Evolutionary conservation across 2,329 filamentous ascomycete species (phyloP).

Genomic region (Cladosporium sp.): DNA sequence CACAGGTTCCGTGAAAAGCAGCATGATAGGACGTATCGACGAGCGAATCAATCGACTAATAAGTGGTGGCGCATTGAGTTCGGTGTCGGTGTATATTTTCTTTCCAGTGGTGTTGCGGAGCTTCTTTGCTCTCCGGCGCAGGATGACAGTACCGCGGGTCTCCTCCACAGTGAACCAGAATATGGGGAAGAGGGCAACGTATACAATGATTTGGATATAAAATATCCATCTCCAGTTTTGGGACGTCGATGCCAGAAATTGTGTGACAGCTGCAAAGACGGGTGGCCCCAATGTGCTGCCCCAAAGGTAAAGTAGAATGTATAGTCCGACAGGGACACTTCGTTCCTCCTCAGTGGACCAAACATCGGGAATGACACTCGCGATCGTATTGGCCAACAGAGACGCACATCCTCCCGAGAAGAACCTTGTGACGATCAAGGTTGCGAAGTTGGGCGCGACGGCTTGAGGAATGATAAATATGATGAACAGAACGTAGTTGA

Average conservation of each 20-base stretch:
- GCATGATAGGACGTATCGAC: slow-evolving; percentile 39
- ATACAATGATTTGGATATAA: slow-evolving; percentile 47
- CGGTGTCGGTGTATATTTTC: slow-evolving; percentile 38
- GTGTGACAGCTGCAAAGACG: slow-evolving; percentile 39
- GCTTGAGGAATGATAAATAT: slow-evolving; percentile 45
- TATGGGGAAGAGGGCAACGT: slow-evolving; percentile 46
- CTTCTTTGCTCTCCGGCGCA: slow-evolving; percentile 41
- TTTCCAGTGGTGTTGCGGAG: slow-evolving; percentile 38
- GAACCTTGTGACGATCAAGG: slow-evolving; percentile 41
- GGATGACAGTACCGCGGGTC: slow-evolving; percentile 51
- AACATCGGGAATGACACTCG: slow-evolving; percentile 43
- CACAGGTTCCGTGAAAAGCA: slow-evolving; percentile 54
- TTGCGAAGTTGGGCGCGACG: slow-evolving; percentile 42
- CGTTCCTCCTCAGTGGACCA: slow-evolving; percentile 39
- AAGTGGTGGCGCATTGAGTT: slow-evolving; percentile 39
- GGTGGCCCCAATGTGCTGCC: slow-evolving; percentile 42
- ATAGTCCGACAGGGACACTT: slow-evolving; percentile 40
- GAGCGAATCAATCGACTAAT: slow-evolving; percentile 38
- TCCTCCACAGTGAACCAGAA: slow-evolving; percentile 48
- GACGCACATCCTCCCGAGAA: slow-evolving; percentile 42
- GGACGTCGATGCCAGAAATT: slow-evolving; percentile 28
- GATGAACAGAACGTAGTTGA: slow-evolving; percentile 40
- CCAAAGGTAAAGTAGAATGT: slow-evolving; percentile 39
- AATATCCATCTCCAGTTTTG: slow-evolving; percentile 44
- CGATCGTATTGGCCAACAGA: slow-evolving; percentile 40